Evolutionary conservation across 108 stramenopile genomes (phyloP), one percentile per base, ranked within the genome.

Genomic region (Stephanodiscus triporus): DNA sequence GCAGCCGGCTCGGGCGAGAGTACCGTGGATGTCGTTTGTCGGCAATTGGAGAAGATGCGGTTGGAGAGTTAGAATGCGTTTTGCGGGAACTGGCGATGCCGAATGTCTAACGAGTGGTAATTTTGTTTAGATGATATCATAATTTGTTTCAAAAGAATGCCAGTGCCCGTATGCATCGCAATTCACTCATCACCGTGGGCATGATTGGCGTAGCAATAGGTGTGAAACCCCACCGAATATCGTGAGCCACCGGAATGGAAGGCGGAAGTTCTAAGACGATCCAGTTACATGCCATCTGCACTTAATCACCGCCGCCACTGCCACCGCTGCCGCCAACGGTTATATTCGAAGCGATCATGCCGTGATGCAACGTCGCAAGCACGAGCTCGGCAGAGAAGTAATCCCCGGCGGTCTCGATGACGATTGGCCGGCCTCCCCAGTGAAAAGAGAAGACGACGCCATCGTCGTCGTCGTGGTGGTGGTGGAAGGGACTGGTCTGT

Each of bases 381-480:
- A 94, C 82, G 24, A 89, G 75, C 61, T 85, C 76, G 5, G 70
- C 87, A 7, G 80, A 72, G 50, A 86, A 90, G n/a, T 54, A 66
- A 29, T 81, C 72, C 0, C 81, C 86, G 47, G 85, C 81, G 6
- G 88, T 83, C 70, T 86, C 84, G 50, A 86, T 79, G 20, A 91
- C 78, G 50, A 94, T 84, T 10, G 93, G 93, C 48, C 86, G 82
- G 10, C 93, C 93, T 23, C 93, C 93, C 89, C 91, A 95, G 76
- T 87, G 84, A 65, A 92, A 95, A 0, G 76, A 85, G 4, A 95
- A 56, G 11, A 86, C 73, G 4, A 85, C 79, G 11, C 59, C 74
- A 11, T 70, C 70, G 45, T 77, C 76, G 53, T 74, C 45, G 32
- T 77, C 63, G 43, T 70, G 27, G 37, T 71, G 19, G 63, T n/a